phyloP scores from a whole-genome alignment of 148 eudicot genomes.

The Spergularia marina region DNA sequence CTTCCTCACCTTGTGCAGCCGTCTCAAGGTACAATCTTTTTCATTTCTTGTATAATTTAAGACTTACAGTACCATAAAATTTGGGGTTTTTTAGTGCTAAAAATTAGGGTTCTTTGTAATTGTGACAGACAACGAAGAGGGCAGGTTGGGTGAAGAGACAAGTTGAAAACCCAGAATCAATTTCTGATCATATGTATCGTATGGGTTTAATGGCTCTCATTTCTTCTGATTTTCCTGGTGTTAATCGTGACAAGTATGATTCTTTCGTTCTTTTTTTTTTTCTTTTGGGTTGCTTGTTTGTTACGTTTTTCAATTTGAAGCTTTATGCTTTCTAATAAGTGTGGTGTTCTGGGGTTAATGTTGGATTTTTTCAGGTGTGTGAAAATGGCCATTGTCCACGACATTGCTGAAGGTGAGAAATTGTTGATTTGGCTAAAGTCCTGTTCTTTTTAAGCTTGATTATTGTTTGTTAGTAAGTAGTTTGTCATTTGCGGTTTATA shows the following conservation, averaged over 20 bases:
- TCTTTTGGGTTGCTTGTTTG: background rate
- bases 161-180: constrained; percentile 74
- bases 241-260: constrained; percentile 81
- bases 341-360: background rate
- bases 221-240: constrained; percentile 71
- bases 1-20: constrained; percentile 80
- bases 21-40: constrained; percentile 63
- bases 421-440: background rate
- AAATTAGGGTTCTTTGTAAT: constrained; percentile 10
- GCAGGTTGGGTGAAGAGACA: constrained; percentile 80
- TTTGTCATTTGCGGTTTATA: background rate
- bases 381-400: constrained; percentile 96
- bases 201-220: constrained; percentile 96
- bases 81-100: background rate
- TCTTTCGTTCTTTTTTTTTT: background rate
- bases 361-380: constrained; percentile 55
- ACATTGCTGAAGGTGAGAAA: constrained; percentile 84
- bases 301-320: background rate
- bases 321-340: background rate
- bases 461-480: constrained; percentile 1
- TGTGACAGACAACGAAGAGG: constrained; percentile 73
- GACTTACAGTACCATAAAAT: background rate
- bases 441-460: background rate
- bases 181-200: constrained; percentile 94
- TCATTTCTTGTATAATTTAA: background rate